Evolutionary conservation across 2,329 filamentous ascomycete genomes (phyloP).

Genomic region (Mycosphaerella sp.): DNA sequence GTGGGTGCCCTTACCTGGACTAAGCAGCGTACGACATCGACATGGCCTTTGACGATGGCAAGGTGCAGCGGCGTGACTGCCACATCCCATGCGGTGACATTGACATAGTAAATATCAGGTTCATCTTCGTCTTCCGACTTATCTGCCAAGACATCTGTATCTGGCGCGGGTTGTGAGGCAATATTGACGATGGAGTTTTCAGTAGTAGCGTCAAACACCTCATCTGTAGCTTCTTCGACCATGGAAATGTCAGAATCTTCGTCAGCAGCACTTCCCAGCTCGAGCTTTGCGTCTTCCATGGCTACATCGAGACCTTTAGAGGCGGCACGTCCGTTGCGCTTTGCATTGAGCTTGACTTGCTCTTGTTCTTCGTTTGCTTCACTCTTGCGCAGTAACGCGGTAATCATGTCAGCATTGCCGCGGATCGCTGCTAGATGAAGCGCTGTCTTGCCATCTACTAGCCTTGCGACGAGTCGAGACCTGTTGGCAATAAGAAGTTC

Average conservation of each 20-base stretch:
- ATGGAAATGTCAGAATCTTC: conserved; percentile 40
- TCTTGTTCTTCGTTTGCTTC: conserved; percentile 64
- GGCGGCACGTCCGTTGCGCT: conserved; percentile 34
- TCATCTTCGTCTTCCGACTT: conserved; percentile 52
- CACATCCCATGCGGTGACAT: conserved; percentile 73
- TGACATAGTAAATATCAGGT: conserved; percentile 73
- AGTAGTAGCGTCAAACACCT: conserved; percentile 35
- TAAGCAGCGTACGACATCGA: conserved; percentile 61
- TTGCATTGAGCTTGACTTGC: conserved; percentile 42
- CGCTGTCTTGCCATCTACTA: conserved; percentile 74
- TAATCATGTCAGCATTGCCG: conserved; percentile 63
- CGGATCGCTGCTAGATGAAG: conserved; percentile 73
- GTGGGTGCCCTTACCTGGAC: conserved; percentile 39
- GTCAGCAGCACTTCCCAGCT: conserved; percentile 31
- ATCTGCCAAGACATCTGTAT: conserved; percentile 41
- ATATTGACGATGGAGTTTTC: conserved; percentile 74
- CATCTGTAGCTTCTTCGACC: conserved; percentile 41
- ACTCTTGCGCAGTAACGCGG: conserved; percentile 66
- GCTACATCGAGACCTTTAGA: conserved; percentile 17
- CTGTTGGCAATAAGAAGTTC: conserved; percentile 64
- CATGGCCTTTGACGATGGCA: conserved; percentile 68
- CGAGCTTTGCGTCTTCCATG: conserved; percentile 11
- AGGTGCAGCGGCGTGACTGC: conserved; percentile 69
- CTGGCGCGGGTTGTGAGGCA: conserved; percentile 26
- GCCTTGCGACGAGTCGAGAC: conserved; percentile 64